Base-by-base conservation (phyloP, 1,139 yeast genomes). In the Wickerhamiella pararugosa region DNA sequence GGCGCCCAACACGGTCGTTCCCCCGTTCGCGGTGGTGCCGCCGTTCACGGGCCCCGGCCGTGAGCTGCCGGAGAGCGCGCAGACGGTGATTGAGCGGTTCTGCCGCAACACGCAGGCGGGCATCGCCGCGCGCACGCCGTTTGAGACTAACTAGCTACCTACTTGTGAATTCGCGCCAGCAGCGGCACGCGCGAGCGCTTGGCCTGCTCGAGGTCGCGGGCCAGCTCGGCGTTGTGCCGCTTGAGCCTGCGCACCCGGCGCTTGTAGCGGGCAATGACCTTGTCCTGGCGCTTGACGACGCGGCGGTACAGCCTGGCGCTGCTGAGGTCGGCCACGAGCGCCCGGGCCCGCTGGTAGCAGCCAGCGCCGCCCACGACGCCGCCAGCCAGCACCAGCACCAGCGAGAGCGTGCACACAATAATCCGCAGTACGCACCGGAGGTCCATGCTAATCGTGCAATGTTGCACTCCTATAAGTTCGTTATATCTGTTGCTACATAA, bases 111-210 rank as follows among this genome's bases (percentile, higher is more conserved):
- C 40, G 21, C 55, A 54, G 37, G 55, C 59, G 2, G 63, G 63
- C 1, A 54, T 59, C 11, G 47, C 47, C n/a, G 30, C 32, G 25
- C 35, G 29, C 2, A 10, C 28, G 10, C 46, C 46, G 8, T 43
- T 43, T 21, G 4, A 29, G 31, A n/a, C 7, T 32, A 32, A 7
- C 34, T 15, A 15, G 2, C 21, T 15, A 15, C 21, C 21, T 15
- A 15, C 21, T 15, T 15, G 21, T 15, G 21, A 15, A 15, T 15
- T 15, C 21, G 21, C 21, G 21, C 21, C 59, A 48, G 95, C 96
- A 64, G 83, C 95, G 47, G 93, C 90, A 56, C 83, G 81, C 32
- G 93, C 79, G 49, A 86, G 77, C 44, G 94, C 93, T 66, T 86
- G 96, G 47, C 70, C 66, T 86, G 80, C 66, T 90, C 97, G 51